These are phyloP conservation scores for Aspergillus piperis DNA, from an alignment of 2,329 filamentous ascomycete species.

Conservation along the genomic window DNA sequence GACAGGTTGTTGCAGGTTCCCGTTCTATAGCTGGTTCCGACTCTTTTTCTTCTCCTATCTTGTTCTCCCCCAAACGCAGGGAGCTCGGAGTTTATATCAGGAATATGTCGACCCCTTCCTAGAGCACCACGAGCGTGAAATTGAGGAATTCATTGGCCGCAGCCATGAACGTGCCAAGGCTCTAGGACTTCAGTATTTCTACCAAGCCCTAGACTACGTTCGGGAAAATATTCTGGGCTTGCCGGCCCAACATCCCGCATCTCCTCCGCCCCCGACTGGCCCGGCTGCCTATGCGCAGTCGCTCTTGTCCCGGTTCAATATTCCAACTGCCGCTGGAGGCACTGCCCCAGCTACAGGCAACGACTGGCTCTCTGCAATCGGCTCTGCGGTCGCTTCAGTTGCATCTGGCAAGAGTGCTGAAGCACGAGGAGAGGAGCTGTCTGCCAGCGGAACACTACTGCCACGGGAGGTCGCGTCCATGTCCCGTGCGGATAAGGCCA, in stretches of 20 bases:
- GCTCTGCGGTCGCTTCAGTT: constrained; percentile 69
- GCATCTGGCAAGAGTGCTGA: constrained; percentile 45
- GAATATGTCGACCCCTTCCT: constrained; percentile 86
- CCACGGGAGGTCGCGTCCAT: constrained; percentile 67
- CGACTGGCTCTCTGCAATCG: constrained; percentile 78
- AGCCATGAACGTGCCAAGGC: constrained; percentile 76
- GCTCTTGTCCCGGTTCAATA: constrained; percentile 81
- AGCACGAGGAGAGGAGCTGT: constrained; percentile 53
- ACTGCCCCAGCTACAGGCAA: constrained; percentile 51
- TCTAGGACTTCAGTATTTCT: constrained; percentile 74
- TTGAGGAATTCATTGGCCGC: constrained; percentile 85
- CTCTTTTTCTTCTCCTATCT: constrained; percentile 88
- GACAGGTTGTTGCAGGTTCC: constrained; percentile 61
- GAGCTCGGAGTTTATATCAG: constrained; percentile 82
- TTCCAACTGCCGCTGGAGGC: constrained; percentile 65
- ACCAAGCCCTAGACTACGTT: constrained; percentile 68
- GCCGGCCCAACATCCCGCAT: constrained; percentile 59
- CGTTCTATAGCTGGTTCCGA: constrained; percentile 91
- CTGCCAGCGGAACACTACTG: constrained; percentile 65
- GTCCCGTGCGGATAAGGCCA: constrained; percentile 64
- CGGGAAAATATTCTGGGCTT: constrained; percentile 79
- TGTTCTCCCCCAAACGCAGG: constrained; percentile 95
- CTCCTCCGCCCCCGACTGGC: constrained; percentile 45
- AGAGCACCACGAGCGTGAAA: constrained; percentile 78
- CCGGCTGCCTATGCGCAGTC: constrained; percentile 69